Evolutionary conservation across 805 yeast species (phyloP), one percentile per base, ranked within the genome.

Genomic region (Yarrowia deformans): DNA sequence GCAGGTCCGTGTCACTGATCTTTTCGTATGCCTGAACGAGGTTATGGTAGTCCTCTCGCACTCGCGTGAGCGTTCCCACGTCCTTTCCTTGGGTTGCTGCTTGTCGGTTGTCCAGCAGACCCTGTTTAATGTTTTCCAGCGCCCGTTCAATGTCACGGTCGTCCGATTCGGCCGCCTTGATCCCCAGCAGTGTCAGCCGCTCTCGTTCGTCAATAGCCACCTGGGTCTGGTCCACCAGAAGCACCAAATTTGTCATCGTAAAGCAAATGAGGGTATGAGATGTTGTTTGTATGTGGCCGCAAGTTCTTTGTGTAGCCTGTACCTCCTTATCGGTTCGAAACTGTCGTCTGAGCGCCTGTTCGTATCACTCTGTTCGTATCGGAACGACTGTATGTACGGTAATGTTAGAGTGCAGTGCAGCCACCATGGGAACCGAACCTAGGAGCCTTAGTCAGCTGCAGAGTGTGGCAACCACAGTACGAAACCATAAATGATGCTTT

Each of bases 141-240:
- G 71, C 70, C 49, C 72, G 69, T 40, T 72, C 72, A 42, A 78
- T 74, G 23, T 76, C 78, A 1, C 68, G 69, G 49, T 75, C 76
- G 45, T 78, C 80, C 8, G 73, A 63, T 7, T 70, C 69, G 6
- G 77, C 71, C 23, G 76, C 73, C 43, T 72, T 73, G 45, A 76
- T 71, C 40, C 74, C 74, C n/a, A 77, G 70, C 32, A 71, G 63
- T 29, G 70, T 60, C 46, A 77, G 72, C 37, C 80, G 72, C 54
- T 74, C 71, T 29, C 76, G 72, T 69, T 78, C 80, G 16, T 75
- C 76, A 13, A 78, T 72, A 3, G 77, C 72, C 16, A 75, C 75
- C 60, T 72, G 73, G 1, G 77, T 73, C 64, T 74, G 75, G 70
- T 78, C 80, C 3, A 74, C 72, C 46, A 78, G 67, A 10, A 76